These are phyloP conservation scores for Suhomyces sp. DNA, from an alignment of 805 yeast species.

Conservation along the genomic window DNA sequence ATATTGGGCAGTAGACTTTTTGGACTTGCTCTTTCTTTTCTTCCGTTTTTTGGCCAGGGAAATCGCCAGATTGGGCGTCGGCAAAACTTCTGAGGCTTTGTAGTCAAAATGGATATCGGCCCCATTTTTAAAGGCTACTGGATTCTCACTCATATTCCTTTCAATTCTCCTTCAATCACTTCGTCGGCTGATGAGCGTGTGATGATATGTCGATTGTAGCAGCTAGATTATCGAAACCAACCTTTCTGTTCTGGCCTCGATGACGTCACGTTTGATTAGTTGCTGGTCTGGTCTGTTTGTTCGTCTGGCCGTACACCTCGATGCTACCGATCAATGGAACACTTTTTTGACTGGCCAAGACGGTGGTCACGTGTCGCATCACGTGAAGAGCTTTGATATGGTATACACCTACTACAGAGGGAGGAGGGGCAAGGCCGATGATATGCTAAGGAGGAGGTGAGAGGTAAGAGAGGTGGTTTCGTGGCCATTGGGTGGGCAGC, in stretches of 20 bases:
- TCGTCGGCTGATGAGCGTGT: neutral
- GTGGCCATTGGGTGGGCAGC: neutral
- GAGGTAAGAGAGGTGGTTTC: neutral
- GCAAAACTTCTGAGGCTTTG: conserved; percentile 6
- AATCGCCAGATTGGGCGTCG: conserved; percentile 3
- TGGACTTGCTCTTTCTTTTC: conserved; percentile 21
- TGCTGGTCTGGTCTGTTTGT: neutral
- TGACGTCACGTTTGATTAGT: neutral
- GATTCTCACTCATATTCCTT: neutral
- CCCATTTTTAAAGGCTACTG: conserved; percentile 25
- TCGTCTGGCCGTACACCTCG: conserved; percentile 1
- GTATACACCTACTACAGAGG: neutral
- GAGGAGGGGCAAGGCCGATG: neutral
- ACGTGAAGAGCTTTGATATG: neutral
- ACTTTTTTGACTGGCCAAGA: neutral
- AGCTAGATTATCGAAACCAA: neutral
- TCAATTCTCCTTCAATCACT: neutral
- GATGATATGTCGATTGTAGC: neutral
- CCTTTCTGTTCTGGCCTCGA: neutral
- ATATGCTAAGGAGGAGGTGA: neutral
- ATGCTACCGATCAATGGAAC: neutral
- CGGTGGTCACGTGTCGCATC: neutral
- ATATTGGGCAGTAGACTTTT: conserved; percentile 8
- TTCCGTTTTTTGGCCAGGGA: conserved; percentile 22
- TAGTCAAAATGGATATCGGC: conserved; percentile 33